These are phyloP conservation scores for Raphanus hybrid DNA, from an alignment of 441 rosid genomes.

Conservation along the genomic window DNA sequence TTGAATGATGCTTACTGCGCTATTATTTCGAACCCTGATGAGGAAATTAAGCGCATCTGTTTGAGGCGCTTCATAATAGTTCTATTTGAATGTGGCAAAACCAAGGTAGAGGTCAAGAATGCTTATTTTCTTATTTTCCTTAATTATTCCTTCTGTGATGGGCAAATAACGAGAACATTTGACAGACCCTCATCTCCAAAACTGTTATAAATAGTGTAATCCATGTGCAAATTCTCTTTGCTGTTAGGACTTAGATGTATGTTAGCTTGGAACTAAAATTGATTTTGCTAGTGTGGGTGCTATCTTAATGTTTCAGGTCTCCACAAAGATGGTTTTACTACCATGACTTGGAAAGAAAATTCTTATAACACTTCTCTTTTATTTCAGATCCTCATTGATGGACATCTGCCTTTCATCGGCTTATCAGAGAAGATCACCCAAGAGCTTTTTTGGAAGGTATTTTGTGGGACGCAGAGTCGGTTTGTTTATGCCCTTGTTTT, in stretches of 20 bases:
- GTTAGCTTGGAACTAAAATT: conserved; percentile 10
- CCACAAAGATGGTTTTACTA: conserved; percentile 17
- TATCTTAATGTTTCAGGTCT: conserved; percentile 13
- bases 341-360: conserved; percentile 13
- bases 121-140: conserved; percentile 15
- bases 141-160: conserved; percentile 12
- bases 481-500: conserved; percentile 27
- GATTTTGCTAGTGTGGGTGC: conserved; percentile 20
- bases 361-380: conserved; percentile 1
- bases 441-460: conserved; percentile 99
- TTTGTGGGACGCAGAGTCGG: conserved; percentile 28
- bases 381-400: conserved; percentile 80
- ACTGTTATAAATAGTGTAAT: not conserved
- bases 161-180: not conserved
- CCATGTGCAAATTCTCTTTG: conserved; percentile 24
- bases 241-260: conserved; percentile 11
- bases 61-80: conserved; percentile 92
- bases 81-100: conserved; percentile 82
- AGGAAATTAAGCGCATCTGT: conserved; percentile 95
- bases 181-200: conserved; percentile 3
- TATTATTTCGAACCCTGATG: conserved; percentile 97
- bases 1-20: conserved; percentile 96
- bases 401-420: conserved; percentile 89
- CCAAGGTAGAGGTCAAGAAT: conserved; percentile 63
- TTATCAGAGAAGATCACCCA: conserved; percentile 88